Conservation (phyloP, 495 filamentous ascomycete species). For the Trichoderma parareesei region DNA sequence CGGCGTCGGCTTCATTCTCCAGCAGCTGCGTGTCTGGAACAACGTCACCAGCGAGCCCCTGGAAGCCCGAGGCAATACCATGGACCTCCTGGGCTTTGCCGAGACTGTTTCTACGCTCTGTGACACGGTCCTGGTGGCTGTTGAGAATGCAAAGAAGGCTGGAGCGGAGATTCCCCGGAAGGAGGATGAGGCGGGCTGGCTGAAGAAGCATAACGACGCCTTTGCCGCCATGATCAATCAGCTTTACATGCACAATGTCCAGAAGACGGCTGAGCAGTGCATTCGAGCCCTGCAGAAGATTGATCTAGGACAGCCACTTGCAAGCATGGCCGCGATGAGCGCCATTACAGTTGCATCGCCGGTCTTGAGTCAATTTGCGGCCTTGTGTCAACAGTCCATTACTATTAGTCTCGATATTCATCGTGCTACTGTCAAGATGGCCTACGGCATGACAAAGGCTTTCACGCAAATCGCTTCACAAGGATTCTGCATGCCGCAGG, state of each 20-base stretch:
- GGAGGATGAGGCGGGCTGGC: constrained; percentile 52
- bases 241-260: constrained; percentile 49
- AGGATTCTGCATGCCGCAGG: constrained; percentile 84
- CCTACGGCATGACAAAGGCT: constrained; percentile 61
- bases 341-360: constrained; percentile 61
- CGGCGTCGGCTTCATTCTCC: constrained; percentile 53
- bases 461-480: constrained; percentile 69
- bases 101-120: constrained; percentile 47
- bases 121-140: constrained; percentile 62
- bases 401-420: constrained; percentile 51
- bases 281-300: constrained; percentile 42
- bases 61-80: constrained; percentile 8
- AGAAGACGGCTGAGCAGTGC: constrained; percentile 34
- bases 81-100: constrained; percentile 41
- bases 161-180: constrained; percentile 38
- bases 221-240: constrained; percentile 49
- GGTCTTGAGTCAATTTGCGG: constrained; percentile 63
- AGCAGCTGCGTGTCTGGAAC: constrained; percentile 50
- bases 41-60: constrained; percentile 16
- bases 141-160: constrained; percentile 58
- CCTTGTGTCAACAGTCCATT: constrained; percentile 47
- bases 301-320: constrained; percentile 32
- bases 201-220: constrained; percentile 51
- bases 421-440: constrained; percentile 59
- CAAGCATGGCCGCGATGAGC: constrained; percentile 44